Base-by-base conservation (phyloP, 2,329 filamentous ascomycete genomes). In the Aspergillus tamarii region DNA sequence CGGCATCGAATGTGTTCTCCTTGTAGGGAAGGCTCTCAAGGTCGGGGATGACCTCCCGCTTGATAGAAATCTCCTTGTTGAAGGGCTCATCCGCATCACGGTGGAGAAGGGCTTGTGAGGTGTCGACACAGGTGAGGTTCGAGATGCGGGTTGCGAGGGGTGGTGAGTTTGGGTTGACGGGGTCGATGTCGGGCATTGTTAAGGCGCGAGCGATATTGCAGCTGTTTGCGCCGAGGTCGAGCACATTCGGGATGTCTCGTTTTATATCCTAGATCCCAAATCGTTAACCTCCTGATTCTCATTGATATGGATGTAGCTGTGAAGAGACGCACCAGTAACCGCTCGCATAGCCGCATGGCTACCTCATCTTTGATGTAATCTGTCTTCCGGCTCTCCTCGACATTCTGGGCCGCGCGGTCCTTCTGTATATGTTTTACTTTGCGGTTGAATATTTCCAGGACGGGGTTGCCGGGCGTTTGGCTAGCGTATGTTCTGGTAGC, bases 361-460 rank as follows among this genome's bases (percentile, higher is more conserved):
- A 97, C 91, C 77, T 98, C 94, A 75, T 98, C 93, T 76, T 94
- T 93, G 61, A 99, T 83, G 75, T 98, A 98, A 80, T 98, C 95
- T 28, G 93, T 90, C 72, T 91, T 87, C 19, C 94, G 87, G 75
- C 93, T 93, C 67, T 85, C 80, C 67, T 92, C 87, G 11, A 86
- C 82, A 74, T 94, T 84, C 53, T 83, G 76, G 0, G 92, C 94
- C 1, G 93, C 91, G 66, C 94, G 88, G 78, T 98, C 93, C 77
- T 93, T 96, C 77, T 99, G 95, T 56, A 95, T 82, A 84, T 91
- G 94, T 84, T 99, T 99, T 26, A 89, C 88, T 70, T 87, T 87
- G 66, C 89, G 87, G 80, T 96, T 96, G 87, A 99, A 99, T 77
- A 99, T 91, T 70, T 97, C 90, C 70, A 96, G 88, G 43, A 89